Evolutionary conservation across 2,329 filamentous ascomycete species (phyloP), one percentile per base, ranked within the genome.

Genomic region (Falciphora oryzae): DNA sequence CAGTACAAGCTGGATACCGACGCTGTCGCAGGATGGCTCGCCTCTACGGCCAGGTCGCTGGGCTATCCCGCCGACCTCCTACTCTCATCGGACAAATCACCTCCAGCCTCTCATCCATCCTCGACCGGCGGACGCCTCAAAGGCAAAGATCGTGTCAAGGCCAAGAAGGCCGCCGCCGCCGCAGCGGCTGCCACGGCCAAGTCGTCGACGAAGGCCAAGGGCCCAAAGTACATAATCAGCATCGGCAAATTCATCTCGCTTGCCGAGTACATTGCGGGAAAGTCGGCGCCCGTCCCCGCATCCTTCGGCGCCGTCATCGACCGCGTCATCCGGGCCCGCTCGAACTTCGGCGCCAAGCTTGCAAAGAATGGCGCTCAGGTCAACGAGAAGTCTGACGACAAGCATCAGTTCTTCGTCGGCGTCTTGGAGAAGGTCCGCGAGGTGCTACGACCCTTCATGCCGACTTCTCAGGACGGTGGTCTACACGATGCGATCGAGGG

Each of bases 1-100:
- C 72, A 74, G 65, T 80, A 80, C 69, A 80, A 78, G 65, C 65
- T 73, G n/a, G 77, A 80, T 64, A 78, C 75, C 0, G 69, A 78
- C 57, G 70, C 72, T 2, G 72, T 81, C 16, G 77, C 75, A 1
- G 69, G 71, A 35, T 81, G 78, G 78, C 75, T 80, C 13, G 77
- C 75, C 2, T 74, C 73, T 1, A 79, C 77, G 0, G 78, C 78
- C 56, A 75, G 72, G 61, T 66, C 69, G 3, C 70, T 68, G 56
- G 77, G 77, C 4, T 78, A 72, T 60, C 59, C 71, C 13, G 22
- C 68, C 5, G 67, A 72, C 38, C 65, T 71, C 11, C 67, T 71
- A 11, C 59, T 63, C 25, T 59, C 32, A 28, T n/a, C 56, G 22
- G 27, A 44, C 13, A 3, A 29, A 29, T 6, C 29, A 6, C 29